These are phyloP conservation scores for Mucor racemosus DNA, from an alignment of 371 early-diverging fungal species.

Conservation along the genomic window DNA sequence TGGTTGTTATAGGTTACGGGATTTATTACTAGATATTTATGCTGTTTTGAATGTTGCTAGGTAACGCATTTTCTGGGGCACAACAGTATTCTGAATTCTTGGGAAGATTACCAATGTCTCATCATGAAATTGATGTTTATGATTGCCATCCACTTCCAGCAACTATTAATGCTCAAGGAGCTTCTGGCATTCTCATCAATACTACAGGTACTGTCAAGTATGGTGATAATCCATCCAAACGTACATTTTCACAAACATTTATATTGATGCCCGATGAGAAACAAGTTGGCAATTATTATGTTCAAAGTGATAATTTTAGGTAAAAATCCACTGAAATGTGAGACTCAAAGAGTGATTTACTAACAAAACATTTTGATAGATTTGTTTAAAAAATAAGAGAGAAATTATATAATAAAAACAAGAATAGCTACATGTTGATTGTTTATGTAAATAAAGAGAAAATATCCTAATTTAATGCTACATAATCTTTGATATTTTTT, in stretches of 20 bases:
- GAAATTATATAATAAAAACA: neutral
- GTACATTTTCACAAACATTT: conserved; percentile 71
- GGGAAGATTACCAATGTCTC: conserved; percentile 61
- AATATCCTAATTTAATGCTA: neutral
- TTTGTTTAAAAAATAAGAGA: conserved; percentile 14
- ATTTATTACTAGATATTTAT: neutral
- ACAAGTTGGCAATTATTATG: conserved; percentile 56
- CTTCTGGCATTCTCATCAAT: conserved; percentile 57
- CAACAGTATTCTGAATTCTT: conserved; percentile 62
- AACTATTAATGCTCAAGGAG: conserved; percentile 50
- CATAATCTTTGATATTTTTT: too few species aligned
- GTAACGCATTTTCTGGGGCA: conserved; percentile 63
- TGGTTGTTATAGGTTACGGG: neutral
- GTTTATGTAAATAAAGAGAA: neutral
- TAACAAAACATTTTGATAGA: conserved; percentile 1
- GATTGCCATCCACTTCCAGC: conserved; percentile 70
- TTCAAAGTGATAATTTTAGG: conserved; percentile 66
- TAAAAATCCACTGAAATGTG: conserved; percentile 18
- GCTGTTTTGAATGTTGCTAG: conserved; percentile 22
- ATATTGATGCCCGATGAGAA: conserved; percentile 66
- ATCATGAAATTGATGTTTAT: conserved; percentile 64
- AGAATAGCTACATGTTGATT: neutral
- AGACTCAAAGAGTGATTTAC: neutral
- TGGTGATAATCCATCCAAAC: conserved; percentile 54
- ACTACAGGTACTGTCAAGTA: conserved; percentile 68